Evolutionary conservation across 345 rosid species (phyloP).

Genomic region (Citrus glauca): DNA sequence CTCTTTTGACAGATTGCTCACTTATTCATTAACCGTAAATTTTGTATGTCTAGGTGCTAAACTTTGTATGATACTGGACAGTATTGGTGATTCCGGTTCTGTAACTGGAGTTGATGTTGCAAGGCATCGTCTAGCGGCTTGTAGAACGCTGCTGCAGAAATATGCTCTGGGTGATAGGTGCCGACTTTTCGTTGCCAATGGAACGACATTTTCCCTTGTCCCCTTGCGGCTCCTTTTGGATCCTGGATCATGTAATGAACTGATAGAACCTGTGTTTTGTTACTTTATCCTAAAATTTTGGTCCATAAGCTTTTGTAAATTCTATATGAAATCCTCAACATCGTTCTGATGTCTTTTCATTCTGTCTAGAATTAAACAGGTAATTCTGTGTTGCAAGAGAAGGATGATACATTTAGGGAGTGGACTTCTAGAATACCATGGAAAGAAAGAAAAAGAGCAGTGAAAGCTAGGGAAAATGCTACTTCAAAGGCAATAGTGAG

Average conservation of each 20-base stretch:
- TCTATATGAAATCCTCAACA: neutral
- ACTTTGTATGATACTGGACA: conserved; percentile 80
- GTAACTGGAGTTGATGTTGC: conserved; percentile 92
- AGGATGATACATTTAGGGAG: conserved; percentile 42
- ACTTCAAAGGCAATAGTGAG: conserved; percentile 21
- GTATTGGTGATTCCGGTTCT: conserved; percentile 71
- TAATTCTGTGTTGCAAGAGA: conserved; percentile 34
- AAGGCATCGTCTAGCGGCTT: conserved; percentile 83
- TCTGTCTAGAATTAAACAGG: conserved; percentile 50
- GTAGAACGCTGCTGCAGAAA: conserved; percentile 82
- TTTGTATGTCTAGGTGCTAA: conserved; percentile 74
- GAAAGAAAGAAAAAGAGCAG: conserved; percentile 79
- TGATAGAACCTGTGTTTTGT: neutral
- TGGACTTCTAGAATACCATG: conserved; percentile 85
- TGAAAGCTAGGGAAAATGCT: conserved; percentile 37
- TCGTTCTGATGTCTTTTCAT: conserved; percentile 26
- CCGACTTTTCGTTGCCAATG: conserved; percentile 85
- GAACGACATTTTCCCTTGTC: conserved; percentile 61
- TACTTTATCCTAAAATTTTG: neutral
- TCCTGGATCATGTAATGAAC: conserved; percentile 36
- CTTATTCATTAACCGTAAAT: neutral
- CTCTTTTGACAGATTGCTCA: neutral
- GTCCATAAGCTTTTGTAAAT: neutral
- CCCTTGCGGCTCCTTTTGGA: conserved; percentile 34
- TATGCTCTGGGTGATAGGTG: conserved; percentile 67